Conservation (phyloP, 2,329 filamentous ascomycete genomes). For the Fusarium sambucinum region DNA sequence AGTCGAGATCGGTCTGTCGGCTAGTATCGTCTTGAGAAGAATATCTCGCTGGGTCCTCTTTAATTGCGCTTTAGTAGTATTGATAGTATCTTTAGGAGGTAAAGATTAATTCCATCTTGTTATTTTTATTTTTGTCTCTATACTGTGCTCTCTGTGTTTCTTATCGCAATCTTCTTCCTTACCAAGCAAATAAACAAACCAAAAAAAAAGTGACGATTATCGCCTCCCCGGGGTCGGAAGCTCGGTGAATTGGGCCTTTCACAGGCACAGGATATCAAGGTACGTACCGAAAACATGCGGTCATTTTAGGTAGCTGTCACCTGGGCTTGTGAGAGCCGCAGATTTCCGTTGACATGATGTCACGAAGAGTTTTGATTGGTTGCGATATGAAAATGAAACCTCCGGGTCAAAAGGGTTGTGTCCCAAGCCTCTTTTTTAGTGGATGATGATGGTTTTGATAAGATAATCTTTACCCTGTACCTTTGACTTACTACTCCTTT, state of each 20-base stretch:
- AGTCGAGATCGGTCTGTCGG: slow-evolving; percentile 39
- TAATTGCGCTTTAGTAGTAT: background rate
- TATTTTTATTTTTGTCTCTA: background rate
- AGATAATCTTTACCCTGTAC: slow-evolving; percentile 28
- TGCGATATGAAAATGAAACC: background rate
- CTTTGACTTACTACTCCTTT: background rate
- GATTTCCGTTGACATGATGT: slow-evolving; percentile 44
- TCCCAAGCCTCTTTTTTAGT: slow-evolving; percentile 17
- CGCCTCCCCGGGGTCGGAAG: slow-evolving; percentile 43
- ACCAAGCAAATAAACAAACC: slow-evolving; percentile 14
- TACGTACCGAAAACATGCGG: slow-evolving; percentile 34
- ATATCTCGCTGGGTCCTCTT: background rate
- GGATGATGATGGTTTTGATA: slow-evolving; percentile 29
- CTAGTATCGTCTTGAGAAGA: slow-evolving; percentile 44
- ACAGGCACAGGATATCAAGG: background rate
- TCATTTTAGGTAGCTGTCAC: slow-evolving; percentile 28
- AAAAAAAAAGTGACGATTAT: slow-evolving; percentile 22
- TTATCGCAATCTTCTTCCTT: slow-evolving; percentile 10
- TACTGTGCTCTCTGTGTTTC: background rate
- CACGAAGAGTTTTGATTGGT: slow-evolving; percentile 38
- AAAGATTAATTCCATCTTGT: background rate
- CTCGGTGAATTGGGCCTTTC: slow-evolving; percentile 30
- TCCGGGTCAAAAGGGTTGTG: slow-evolving; percentile 28
- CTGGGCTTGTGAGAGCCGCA: slow-evolving; percentile 37
- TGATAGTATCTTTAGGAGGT: slow-evolving; percentile 3